These are phyloP conservation scores for Schoenoplectus tabernaemontani DNA, from an alignment of 202 grass and related monocot genomes.

Conservation along the genomic window DNA sequence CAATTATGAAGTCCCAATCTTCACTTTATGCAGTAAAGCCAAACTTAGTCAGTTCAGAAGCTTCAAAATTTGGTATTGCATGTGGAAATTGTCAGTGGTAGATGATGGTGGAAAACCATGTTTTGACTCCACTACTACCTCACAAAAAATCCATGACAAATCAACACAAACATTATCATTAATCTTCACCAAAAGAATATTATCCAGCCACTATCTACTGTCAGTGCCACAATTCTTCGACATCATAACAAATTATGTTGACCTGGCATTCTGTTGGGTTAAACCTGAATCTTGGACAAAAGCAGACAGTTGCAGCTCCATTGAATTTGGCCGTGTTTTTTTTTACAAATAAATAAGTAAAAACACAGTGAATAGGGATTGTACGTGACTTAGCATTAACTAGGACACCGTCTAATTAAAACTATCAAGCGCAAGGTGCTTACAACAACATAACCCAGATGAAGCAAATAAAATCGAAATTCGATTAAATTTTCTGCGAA, in stretches of 20 bases:
- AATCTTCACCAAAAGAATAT: background rate
- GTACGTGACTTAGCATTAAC: background rate
- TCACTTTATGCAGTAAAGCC: background rate
- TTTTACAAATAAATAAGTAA: background rate
- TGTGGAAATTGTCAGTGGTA: background rate
- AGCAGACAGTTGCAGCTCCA: background rate
- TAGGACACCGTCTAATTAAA: background rate
- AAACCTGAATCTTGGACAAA: background rate
- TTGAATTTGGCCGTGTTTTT: background rate
- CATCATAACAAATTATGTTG: background rate
- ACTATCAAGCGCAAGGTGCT: background rate
- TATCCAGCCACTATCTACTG: background rate
- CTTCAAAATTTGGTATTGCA: background rate
- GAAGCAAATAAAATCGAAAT: background rate
- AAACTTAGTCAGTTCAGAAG: background rate
- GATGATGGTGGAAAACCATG: background rate
- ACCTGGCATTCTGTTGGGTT: background rate
- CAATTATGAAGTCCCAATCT: background rate
- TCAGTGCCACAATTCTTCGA: background rate
- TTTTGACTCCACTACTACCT: background rate
- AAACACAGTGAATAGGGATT: background rate
- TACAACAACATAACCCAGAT: background rate
- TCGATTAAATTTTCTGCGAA: background rate
- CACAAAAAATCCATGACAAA: background rate
- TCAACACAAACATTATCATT: background rate